Percentiles rank a stretch among this genome's conserved stretches.
Conservation (phyloP, 768 basidiomycete species). For the Termitomyces sp. region DNA sequence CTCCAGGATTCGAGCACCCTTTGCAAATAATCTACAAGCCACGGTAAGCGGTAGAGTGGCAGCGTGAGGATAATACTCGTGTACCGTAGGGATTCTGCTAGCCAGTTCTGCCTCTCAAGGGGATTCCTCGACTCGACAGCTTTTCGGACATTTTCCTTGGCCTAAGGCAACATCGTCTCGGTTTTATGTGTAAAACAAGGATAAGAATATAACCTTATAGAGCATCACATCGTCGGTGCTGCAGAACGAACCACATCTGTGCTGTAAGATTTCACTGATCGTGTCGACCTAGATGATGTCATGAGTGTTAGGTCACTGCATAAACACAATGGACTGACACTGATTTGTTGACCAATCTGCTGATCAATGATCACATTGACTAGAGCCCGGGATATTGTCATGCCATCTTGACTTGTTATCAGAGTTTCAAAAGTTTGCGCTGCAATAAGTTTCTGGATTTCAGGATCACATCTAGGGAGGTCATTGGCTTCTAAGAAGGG, state of each 20-base stretch:
- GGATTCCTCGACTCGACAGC: slow-evolving; percentile 80
- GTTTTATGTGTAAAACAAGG: background rate
- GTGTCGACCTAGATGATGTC: slow-evolving; percentile 77
- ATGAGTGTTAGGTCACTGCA: slow-evolving; percentile 5
- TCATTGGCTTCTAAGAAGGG: background rate
- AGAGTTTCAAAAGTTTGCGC: slow-evolving; percentile 83
- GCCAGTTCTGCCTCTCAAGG: slow-evolving; percentile 71
- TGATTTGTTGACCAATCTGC: slow-evolving; percentile 95
- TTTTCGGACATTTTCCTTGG: slow-evolving; percentile 89
- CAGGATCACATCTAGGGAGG: slow-evolving; percentile 61
- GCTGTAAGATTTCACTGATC: slow-evolving; percentile 92
- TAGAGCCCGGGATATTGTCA: slow-evolving; percentile 83
- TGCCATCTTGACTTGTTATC: slow-evolving; percentile 81
- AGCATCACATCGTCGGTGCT: slow-evolving; percentile 97
- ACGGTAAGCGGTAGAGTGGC: slow-evolving; percentile 6
- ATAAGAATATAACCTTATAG: slow-evolving; percentile 68
- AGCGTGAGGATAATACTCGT: background rate
- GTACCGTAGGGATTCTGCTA: slow-evolving; percentile 87
- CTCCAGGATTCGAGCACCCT: slow-evolving; percentile 82
- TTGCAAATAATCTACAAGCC: slow-evolving; percentile 71
- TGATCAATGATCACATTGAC: slow-evolving; percentile 97
- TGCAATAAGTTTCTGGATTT: slow-evolving; percentile 66
- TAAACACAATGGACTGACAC: slow-evolving; percentile 49
- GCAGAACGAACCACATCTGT: slow-evolving; percentile 95
- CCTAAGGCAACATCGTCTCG: slow-evolving; percentile 43